Evolutionary conservation across 495 filamentous ascomycete genomes (phyloP).

Genomic region (Acidomyces sp.): DNA sequence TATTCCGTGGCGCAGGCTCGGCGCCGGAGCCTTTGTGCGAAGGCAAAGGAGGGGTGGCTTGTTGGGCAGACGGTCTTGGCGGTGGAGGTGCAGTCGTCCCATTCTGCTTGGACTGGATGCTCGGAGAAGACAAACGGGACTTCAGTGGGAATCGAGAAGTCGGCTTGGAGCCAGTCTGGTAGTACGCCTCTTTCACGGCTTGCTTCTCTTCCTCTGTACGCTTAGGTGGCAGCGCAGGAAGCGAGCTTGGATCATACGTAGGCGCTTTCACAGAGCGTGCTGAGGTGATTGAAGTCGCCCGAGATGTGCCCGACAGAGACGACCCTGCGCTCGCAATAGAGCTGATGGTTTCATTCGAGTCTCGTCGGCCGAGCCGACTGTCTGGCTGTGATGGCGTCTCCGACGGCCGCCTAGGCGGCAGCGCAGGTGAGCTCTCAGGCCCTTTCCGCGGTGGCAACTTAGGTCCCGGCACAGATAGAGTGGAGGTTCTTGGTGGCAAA

Average conservation of each 20-base stretch:
- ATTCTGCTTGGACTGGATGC: neutral
- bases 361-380: slow-evolving; percentile 18
- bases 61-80: slow-evolving; percentile 5
- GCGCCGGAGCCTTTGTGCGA: too few relatives aligned
- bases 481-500: slow-evolving; percentile 36
- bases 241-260: slow-evolving; percentile 26
- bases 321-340: slow-evolving; percentile 26
- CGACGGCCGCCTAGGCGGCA: slow-evolving; percentile 33
- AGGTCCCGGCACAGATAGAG: slow-evolving; percentile 25
- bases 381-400: slow-evolving; percentile 24
- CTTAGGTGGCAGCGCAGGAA: slow-evolving; percentile 28
- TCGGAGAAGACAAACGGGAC: slow-evolving; percentile 16
- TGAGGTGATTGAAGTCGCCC: slow-evolving; percentile 19
- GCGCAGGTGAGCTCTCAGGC: slow-evolving; percentile 33
- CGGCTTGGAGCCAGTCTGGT: slow-evolving; percentile 5
- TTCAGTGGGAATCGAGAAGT: slow-evolving; percentile 9
- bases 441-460: slow-evolving; percentile 37
- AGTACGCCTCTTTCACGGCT: too few relatives aligned
- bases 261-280: slow-evolving; percentile 23
- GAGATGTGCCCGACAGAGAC: slow-evolving; percentile 22
- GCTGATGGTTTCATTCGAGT: slow-evolving; percentile 26
- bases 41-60: too few relatives aligned
- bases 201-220: slow-evolving; percentile 19
- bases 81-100: slow-evolving; percentile 9
- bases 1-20: too few relatives aligned